Evolutionary conservation across 768 basidiomycete genomes (phyloP), one percentile per base, ranked within the genome.

Genomic region (Mycena filopes): DNA sequence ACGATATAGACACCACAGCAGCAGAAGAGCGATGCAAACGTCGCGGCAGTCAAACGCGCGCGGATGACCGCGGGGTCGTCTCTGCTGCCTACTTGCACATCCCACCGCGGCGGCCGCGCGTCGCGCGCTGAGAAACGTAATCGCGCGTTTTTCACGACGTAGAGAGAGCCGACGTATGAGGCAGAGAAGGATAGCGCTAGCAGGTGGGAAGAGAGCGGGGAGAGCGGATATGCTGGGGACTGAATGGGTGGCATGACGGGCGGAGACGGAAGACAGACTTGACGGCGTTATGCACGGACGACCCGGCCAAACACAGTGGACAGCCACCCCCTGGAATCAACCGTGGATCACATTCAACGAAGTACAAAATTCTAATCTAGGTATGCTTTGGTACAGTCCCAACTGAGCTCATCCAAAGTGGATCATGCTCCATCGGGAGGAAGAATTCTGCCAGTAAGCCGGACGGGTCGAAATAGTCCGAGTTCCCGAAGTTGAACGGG

Each of bases 41-140:
- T 80, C 6, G 91, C 95, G 5, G 92, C 91, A 18, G 82, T 72
- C 56, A 98, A 78, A 23, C 97, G 83, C 7, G 92, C 89, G n/a
- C 84, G 82, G 65, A 99, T 95, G 7, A 97, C 93, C 41, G 84
- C 84, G 1, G 95, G 90, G 72, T 97, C 92, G 73, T 98, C 91
- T 66, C 96, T 84, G 86, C 87, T 53, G 56, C 69, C 49, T 62
- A 56, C 49, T 54, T 79, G 68, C 66, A 76, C 78, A 51, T 65
- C 69, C 29, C 68, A n/a, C n/a, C n/a, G n/a, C n/a, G n/a, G n/a
- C n/a, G n/a, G 72, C 40, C 73, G 75, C 63, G 73, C 76, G 60
- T 65, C 74, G 47, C 66, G 70, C 29, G 58, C 67, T 60, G 82
- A 73, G 73, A 86, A 87, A 12, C 81, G 83, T 31, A 90, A 80